Conservation (phyloP, 371 early-diverging fungal genomes). For the Mortierella sp. region DNA sequence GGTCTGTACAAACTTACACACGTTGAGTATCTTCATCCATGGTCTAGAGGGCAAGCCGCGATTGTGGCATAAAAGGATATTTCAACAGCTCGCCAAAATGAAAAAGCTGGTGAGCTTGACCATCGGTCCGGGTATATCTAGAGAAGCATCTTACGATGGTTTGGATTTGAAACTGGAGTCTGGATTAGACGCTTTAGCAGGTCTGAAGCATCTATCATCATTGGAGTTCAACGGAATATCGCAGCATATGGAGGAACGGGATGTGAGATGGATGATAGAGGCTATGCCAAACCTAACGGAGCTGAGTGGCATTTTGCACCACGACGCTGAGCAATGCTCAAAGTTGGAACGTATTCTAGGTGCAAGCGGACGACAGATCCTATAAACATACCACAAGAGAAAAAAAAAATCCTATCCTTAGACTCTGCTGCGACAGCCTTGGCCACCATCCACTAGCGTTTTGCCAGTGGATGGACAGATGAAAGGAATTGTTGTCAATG, state of each 20-base stretch:
- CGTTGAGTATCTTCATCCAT: too few species aligned
- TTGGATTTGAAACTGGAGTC: neutral
- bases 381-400: too few species aligned
- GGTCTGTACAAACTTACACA: too few species aligned
- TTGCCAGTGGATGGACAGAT: too few species aligned
- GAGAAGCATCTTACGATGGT: neutral
- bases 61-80: neutral
- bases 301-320: neutral
- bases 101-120: neutral
- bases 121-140: too few species aligned
- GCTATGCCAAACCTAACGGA: neutral
- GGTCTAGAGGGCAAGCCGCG: too few species aligned
- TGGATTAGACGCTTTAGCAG: neutral
- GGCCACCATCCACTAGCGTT: too few species aligned
- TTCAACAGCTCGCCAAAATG: neutral
- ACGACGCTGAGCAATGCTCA: neutral
- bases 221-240: neutral
- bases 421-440: too few species aligned
- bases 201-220: neutral
- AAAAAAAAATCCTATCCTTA: too few species aligned
- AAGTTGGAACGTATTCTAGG: neutral
- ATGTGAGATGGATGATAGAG: conserved; percentile 7
- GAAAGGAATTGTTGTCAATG: neutral
- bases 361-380: too few species aligned
- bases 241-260: conserved; percentile 2